A percentile compares a stretch with the other conserved stretches of the same genome.
Conservation (phyloP, 2,329 filamentous ascomycete species). For the Fusarium domesticum region DNA sequence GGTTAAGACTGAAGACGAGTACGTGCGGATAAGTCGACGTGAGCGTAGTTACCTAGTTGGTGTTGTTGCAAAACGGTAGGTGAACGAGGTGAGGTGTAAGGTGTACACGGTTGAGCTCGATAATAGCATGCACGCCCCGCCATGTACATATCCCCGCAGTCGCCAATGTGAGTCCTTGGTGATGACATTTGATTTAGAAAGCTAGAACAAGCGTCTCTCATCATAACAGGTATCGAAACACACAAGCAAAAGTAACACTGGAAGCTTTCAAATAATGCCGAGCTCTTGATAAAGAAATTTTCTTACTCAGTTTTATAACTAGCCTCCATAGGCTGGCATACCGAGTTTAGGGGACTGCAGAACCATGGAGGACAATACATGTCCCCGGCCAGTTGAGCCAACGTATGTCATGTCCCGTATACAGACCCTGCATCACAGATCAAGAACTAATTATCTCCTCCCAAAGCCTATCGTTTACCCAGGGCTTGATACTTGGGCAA, state of each 20-base stretch:
- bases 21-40: background rate
- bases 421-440: constrained; percentile 7
- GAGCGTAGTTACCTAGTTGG: constrained; percentile 2
- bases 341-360: no score
- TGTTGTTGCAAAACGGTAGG: background rate
- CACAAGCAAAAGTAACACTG: background rate
- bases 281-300: no score
- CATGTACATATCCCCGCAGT: constrained; percentile 19
- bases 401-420: constrained; percentile 39
- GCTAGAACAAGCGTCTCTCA: background rate
- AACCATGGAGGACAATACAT: constrained; percentile 41
- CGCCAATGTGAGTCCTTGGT: constrained; percentile 13
- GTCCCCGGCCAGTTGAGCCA: constrained; percentile 43
- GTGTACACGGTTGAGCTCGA: constrained; percentile 15
- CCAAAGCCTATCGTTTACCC: constrained; percentile 78
- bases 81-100: constrained; percentile 8
- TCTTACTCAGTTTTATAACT: no score
- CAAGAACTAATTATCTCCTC: background rate
- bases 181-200: no score
- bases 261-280: no score
- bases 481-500: constrained; percentile 90
- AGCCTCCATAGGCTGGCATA: background rate
- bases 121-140: constrained; percentile 24
- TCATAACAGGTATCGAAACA: no score
- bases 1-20: background rate